Evolutionary conservation across 108 stramenopile genomes (phyloP), one percentile per base, ranked within the genome.

Genomic region (Chaetoceros tenuissimus): DNA sequence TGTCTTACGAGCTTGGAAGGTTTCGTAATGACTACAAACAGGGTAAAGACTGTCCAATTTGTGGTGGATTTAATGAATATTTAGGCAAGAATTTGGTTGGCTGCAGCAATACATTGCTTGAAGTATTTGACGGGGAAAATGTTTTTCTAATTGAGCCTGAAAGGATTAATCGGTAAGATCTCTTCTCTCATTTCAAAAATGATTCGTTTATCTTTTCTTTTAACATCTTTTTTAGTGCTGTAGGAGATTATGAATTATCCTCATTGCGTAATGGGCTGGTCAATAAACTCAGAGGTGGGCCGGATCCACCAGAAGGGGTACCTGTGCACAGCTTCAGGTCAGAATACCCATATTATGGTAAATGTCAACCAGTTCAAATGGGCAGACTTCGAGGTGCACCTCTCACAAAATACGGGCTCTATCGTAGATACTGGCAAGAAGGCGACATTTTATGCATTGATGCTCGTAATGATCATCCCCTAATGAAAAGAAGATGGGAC

Each of bases 71-170:
- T 52, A 75, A 69, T 28, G 67, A 72, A 8, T 62, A 51, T 2
- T 61, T 23, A 1, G 73, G 62, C 13, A 68, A 46, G 31, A 58
- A 59, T 13, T 24, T 49, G 13, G 23, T 46, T 0, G 31, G 51
- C 22, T 77, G 75, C 47, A 28, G 22, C 1, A 66, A 66, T 31
- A 21, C 46, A 16, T 24, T 75, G 28, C 27, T 78, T 53, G 74
- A 74, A 49, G 77, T 75, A 16, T 31, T 45, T 0, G 61, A 71
- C 52, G 45, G 28, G 24, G 59, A 53, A 3, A 55, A 51, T 1
- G 31, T 48, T 17, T 69, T 65, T 52, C 65, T 80, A 2, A 62
- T 80, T 34, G 79, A 80, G 48, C 72, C 68, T 23, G 73, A 74
- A 50, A 54, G 79, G 48, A 62, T 80, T 46, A 21, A 47, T 27